Evolutionary conservation across 306 rosid species (phyloP).

Genomic region (Lagenaria siceraria): DNA sequence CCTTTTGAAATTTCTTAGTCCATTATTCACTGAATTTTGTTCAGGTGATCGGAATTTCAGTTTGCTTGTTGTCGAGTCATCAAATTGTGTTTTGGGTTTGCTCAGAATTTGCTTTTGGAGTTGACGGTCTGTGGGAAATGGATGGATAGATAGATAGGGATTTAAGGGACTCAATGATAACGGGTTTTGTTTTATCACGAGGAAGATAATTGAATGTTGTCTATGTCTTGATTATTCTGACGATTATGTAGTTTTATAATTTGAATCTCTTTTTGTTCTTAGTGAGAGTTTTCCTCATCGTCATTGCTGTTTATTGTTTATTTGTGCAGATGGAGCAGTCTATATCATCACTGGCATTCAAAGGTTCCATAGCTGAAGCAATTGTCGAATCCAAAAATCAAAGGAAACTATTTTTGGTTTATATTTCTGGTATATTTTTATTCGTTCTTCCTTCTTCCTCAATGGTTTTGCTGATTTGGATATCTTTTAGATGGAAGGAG

Average conservation of each 20-base stretch:
- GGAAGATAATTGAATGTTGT: not conserved
- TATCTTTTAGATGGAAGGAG: not conserved
- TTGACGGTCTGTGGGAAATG: not conserved
- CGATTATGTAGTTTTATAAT: not conserved
- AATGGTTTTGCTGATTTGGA: not conserved
- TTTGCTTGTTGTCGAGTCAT: not conserved
- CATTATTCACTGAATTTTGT: not conserved
- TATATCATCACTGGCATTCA: conserved; percentile 25
- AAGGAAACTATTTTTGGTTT: conserved; percentile 47
- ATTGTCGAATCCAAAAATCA: conserved; percentile 45
- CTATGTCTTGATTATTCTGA: not conserved
- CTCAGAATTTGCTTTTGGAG: not conserved
- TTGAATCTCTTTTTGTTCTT: not conserved
- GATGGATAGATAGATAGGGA: not conserved
- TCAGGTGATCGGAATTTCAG: not conserved
- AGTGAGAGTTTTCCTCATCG: not conserved
- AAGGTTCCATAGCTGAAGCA: conserved; percentile 39
- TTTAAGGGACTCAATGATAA: not conserved
- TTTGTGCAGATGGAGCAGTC: conserved; percentile 32
- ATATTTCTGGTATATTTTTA: conserved; percentile 27
- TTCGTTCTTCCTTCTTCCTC: not conserved
- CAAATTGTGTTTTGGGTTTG: not conserved
- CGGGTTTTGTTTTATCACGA: not conserved
- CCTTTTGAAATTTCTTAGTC: not conserved
- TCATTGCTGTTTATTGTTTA: not conserved